phyloP scores from a whole-genome alignment of 148 eudicot species.

The Arctostaphylos glauca region DNA sequence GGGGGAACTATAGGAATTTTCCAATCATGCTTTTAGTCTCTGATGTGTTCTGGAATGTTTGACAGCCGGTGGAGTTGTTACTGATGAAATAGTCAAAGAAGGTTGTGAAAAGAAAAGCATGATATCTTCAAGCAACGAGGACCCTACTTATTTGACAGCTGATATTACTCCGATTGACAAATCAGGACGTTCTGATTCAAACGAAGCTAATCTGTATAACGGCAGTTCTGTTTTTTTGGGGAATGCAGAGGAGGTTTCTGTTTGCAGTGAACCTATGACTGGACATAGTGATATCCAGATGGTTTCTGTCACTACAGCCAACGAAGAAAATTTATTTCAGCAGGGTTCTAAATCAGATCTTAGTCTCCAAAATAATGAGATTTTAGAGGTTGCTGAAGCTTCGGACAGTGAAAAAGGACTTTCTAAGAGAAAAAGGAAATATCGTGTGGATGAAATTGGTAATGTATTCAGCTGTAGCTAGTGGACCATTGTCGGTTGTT shows the following conservation, averaged over 20 bases:
- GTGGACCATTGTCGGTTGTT: too few species aligned
- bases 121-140: too few species aligned
- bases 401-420: conserved; percentile 30
- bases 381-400: conserved; percentile 23
- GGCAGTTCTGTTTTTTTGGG: conserved; percentile 22
- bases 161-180: conserved; percentile 29
- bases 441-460: conserved; percentile 97
- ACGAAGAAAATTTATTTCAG: conserved; percentile 16
- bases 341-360: conserved; percentile 35
- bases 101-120: conserved; percentile 27
- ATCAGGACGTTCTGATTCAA: conserved; percentile 15
- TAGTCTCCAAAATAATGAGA: conserved; percentile 42
- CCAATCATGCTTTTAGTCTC: conserved; percentile 98
- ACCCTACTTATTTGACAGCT: conserved; percentile 27
- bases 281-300: conserved; percentile 28
- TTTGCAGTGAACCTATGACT: conserved; percentile 25
- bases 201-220: conserved; percentile 23
- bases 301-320: conserved; percentile 23
- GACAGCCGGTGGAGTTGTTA: conserved; percentile 77
- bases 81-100: conserved; percentile 32
- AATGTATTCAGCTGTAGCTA: too few species aligned
- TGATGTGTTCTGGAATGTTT: conserved; percentile 87
- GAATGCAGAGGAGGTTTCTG: conserved; percentile 26
- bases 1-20: conserved; percentile 96
- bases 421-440: conserved; percentile 50